Evolutionary conservation across 2,329 filamentous ascomycete species (phyloP), one percentile per base, ranked within the genome.

Genomic region (Cladosporium cucumerinum): DNA sequence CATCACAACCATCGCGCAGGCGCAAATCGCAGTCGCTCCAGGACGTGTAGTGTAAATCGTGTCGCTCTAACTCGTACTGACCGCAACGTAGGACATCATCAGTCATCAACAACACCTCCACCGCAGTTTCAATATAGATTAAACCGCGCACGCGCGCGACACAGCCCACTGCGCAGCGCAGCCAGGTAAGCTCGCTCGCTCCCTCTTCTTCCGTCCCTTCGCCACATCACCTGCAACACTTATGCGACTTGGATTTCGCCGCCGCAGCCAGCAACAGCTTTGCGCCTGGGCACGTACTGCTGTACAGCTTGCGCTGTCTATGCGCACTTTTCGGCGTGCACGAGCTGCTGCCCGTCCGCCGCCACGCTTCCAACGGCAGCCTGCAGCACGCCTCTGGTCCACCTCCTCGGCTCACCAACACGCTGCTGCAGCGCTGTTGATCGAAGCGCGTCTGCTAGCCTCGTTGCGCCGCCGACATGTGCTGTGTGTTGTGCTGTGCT

Each of bases 331-430:
- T 26, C 25, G 49, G 39, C n/a, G 39, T 43, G 57, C 39, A 25
- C 39, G n/a, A 51, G 43, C 46, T 46, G 25, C 49, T 55, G 60
- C 48, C 59, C 48, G 21, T 49, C 46, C 30, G 59, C 46, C 30
- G 59, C 49, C 60, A 62, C 60, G 60, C 60, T 62, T 43, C 26
- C 49, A 62, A 54, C 60, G 60, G 49, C 60, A 55, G 49, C 60
- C 60, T 55, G 60, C 60, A 54, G 49, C n/a, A 62, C 60, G 60
- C 60, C 60, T 28, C 14, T 30, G 18, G 28, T 34, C 60, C 49
- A 62, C 25, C 60, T 32, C 60, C 60, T 62, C 60, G 60, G 60
- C 58, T 61, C 58, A 39, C 46, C 43, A 61, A 46, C 58, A 61
- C 26, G 14, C 26, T 14, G 36, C 26, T 30, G 57, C 59, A 39